Evolutionary conservation across 805 yeast genomes (phyloP).

Genomic region (Lachancea fermentati): DNA sequence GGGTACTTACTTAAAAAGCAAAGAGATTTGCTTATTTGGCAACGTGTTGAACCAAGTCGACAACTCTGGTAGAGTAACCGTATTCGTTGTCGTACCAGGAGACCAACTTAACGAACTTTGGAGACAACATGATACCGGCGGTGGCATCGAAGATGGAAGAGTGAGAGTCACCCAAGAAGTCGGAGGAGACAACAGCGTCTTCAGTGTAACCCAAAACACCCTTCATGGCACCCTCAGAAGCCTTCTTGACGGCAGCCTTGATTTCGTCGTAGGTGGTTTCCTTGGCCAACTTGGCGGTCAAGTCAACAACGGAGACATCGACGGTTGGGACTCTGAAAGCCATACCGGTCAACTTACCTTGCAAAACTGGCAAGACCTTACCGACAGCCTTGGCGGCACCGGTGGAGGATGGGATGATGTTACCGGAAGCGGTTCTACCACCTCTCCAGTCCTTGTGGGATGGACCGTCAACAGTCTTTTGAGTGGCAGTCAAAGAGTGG

Average conservation of each 20-base stretch:
- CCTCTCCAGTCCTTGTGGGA: conserved; percentile 79
- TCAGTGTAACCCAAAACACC: conserved; percentile 66
- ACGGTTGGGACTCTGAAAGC: conserved; percentile 70
- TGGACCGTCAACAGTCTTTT: conserved; percentile 72
- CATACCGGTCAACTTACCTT: conserved; percentile 71
- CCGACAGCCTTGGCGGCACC: conserved; percentile 78
- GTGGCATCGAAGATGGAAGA: conserved; percentile 64
- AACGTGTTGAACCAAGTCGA: conserved; percentile 62
- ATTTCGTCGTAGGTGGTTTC: conserved; percentile 60
- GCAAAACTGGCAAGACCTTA: conserved; percentile 64
- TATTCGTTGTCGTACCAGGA: conserved; percentile 72
- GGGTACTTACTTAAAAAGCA: not conserved
- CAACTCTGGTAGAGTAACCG: conserved; percentile 74
- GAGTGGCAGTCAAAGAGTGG: conserved; percentile 67
- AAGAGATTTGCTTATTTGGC: conserved; percentile 27
- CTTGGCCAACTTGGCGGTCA: conserved; percentile 52
- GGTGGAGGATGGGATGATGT: conserved; percentile 69
- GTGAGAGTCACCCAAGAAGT: conserved; percentile 57
- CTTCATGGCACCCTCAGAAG: conserved; percentile 53
- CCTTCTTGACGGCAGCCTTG: conserved; percentile 51
- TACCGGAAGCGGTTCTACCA: conserved; percentile 72
- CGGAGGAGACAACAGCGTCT: conserved; percentile 66
- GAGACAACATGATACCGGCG: conserved; percentile 67
- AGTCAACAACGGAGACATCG: conserved; percentile 67
- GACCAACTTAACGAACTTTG: conserved; percentile 63